These are phyloP conservation scores for Fusarium sp. DNA, from an alignment of 2,329 filamentous ascomycete species.

Conservation along the genomic window DNA sequence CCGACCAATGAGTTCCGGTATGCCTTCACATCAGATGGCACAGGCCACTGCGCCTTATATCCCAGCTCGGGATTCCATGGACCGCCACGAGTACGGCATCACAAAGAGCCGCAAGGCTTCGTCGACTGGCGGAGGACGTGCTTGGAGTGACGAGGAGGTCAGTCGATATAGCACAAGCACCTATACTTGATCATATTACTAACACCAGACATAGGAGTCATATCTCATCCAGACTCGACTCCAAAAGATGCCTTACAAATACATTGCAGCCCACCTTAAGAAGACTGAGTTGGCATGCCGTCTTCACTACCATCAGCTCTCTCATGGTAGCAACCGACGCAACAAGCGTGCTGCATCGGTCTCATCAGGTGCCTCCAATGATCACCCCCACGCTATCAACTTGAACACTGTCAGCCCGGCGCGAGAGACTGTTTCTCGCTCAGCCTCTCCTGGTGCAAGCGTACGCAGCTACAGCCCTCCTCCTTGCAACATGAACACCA, in stretches of 20 bases:
- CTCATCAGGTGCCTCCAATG: slow-evolving; percentile 71
- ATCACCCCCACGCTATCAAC: slow-evolving; percentile 65
- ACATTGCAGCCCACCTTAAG: slow-evolving; percentile 87
- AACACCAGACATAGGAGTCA: slow-evolving; percentile 71
- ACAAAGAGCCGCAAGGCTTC: slow-evolving; percentile 77
- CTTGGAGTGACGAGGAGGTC: slow-evolving; percentile 91
- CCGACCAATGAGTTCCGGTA: slow-evolving; percentile 49
- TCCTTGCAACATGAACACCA: slow-evolving; percentile 57
- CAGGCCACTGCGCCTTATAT: slow-evolving; percentile 63
- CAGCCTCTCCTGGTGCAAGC: slow-evolving; percentile 64
- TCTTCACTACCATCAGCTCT: slow-evolving; percentile 89
- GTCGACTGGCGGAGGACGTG: slow-evolving; percentile 81
- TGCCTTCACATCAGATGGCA: slow-evolving; percentile 68
- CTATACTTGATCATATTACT: slow-evolving; percentile 19
- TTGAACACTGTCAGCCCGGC: slow-evolving; percentile 66
- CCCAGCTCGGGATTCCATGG: slow-evolving; percentile 68
- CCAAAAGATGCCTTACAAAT: slow-evolving; percentile 93
- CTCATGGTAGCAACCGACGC: slow-evolving; percentile 84
- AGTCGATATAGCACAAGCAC: slow-evolving; percentile 26
- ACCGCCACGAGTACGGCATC: slow-evolving; percentile 72
- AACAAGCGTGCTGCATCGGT: slow-evolving; percentile 83
- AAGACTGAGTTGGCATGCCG: slow-evolving; percentile 92
- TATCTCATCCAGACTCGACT: slow-evolving; percentile 88
- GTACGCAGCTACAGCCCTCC: slow-evolving; percentile 62
- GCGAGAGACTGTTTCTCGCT: slow-evolving; percentile 64